Base-by-base conservation (phyloP, 2,329 filamentous ascomycete species). In the Fusarium burgessii region DNA sequence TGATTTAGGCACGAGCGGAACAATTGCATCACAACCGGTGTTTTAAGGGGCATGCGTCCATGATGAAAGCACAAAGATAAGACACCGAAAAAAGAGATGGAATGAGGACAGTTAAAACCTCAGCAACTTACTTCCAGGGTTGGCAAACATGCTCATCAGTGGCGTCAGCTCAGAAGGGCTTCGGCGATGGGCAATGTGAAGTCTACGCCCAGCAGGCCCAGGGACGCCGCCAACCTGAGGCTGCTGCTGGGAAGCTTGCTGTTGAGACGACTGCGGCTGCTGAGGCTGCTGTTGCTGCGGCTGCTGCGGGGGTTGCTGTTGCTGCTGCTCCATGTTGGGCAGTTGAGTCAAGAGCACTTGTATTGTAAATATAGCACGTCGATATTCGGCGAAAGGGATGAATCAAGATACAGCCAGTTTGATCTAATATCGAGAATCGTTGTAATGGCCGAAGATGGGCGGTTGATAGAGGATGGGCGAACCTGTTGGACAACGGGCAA, bases 161-260 rank as follows among this genome's bases (percentile, higher is more conserved):
- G 95, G 96, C 65, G 95, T 98, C 83, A 98, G 88, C 88, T 98
- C 96, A 76, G 96, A 98, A 73, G 95, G 96, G 85, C 94, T 98
- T 83, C 95, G 92, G 80, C 95, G 92, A 86, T 98, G 95, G 79
- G 95, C 95, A 84, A 98, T 98, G 86, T 98, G 95, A 81, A 98
- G 90, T 81, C 95, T 92, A 80, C 95, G 94, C 79, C 94, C 94
- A 80, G 91, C 84, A 78, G 93, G 93, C 76, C 94, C 94, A 80
- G 86, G 86, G 66, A 90, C 87, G 78, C 88, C 88, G 79, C 86
- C 86, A 74, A 84, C 77, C 78, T 83, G 83, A 78, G 83, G 84
- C 79, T 83, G 84, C 77, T 84, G 83, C 70, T 80, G 80, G 68
- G 82, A 77, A 73, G 82, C 81, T 70, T 79, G 82, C 76, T 88